phyloP scores from a whole-genome alignment of 1,284 basidiomycete genomes.

The Cutaneotrichosporon dermatis region DNA sequence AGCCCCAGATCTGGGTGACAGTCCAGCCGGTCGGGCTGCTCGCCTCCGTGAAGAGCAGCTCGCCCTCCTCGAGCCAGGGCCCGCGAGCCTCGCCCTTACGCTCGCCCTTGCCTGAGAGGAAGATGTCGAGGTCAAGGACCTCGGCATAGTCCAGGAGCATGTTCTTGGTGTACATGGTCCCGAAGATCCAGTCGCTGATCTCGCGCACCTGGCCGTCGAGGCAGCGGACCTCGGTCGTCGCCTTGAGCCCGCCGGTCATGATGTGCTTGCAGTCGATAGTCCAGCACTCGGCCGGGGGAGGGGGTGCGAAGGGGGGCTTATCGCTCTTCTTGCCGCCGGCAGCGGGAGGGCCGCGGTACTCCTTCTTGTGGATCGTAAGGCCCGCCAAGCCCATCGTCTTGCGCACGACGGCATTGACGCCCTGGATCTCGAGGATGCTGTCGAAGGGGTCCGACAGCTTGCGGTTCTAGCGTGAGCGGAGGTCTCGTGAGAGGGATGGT shows the following conservation, averaged over 20 bases:
- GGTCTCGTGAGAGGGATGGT: too few species aligned
- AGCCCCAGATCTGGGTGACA: conserved; percentile 12
- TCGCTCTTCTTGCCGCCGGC: conserved; percentile 2
- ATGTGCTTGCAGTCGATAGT: conserved; percentile 8
- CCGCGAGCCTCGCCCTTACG: background rate
- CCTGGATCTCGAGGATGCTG: conserved; percentile 10
- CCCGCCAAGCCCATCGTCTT: conserved; percentile 4
- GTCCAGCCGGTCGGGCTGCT: conserved; percentile 6
- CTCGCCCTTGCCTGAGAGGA: conserved; percentile 5
- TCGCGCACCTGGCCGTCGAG: conserved; percentile 5
- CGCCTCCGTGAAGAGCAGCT: conserved; percentile 2
- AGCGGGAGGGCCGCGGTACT: conserved; percentile 1
- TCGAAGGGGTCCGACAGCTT: conserved; percentile 8
- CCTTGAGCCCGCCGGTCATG: conserved; percentile 10
- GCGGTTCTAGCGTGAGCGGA: conserved; percentile 7
- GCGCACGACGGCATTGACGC: conserved; percentile 7
- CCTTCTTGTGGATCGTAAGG: conserved; percentile 5
- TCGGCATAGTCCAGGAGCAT: conserved; percentile 1
- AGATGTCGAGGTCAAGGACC: conserved; percentile 1
- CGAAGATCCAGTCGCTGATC: conserved; percentile 11
- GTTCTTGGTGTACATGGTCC: conserved; percentile 3
- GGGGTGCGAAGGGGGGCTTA: background rate
- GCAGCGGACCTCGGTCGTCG: conserved; percentile 8
- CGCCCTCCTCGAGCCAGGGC: conserved; percentile 7
- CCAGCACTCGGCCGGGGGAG: background rate